Conservation (phyloP, 2,329 filamentous ascomycete species). For the Xylaria arbuscula region DNA sequence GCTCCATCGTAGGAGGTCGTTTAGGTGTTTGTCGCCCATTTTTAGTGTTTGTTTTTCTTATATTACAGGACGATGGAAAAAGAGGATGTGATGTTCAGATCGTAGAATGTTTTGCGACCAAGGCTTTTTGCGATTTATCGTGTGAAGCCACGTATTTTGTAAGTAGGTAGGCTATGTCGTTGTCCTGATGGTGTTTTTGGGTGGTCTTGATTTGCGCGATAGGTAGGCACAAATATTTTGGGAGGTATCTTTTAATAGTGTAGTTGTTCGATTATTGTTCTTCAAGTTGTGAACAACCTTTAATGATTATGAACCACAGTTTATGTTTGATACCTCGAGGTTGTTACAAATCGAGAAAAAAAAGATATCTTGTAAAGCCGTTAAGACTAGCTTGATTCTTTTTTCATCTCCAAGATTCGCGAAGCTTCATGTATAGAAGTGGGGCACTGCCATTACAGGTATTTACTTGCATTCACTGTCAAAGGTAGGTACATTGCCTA, state of each 20-base stretch:
- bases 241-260: not conserved
- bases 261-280: not conserved
- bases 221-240: not conserved
- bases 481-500: not conserved
- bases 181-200: not conserved
- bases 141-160: not conserved
- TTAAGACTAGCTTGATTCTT: slow-evolving; percentile 16
- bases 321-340: not conserved
- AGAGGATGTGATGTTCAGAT: not conserved
- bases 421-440: slow-evolving; percentile 47
- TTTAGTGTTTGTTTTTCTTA: slow-evolving; percentile 4
- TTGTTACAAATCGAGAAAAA: slow-evolving; percentile 7
- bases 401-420: slow-evolving; percentile 47
- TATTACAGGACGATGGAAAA: not conserved
- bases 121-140: not conserved
- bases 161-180: not conserved
- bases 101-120: not conserved
- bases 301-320: not conserved
- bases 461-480: not conserved
- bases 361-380: not conserved
- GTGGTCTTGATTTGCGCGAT: not conserved
- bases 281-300: not conserved
- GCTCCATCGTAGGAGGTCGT: slow-evolving; percentile 83
- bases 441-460: slow-evolving; percentile 20
- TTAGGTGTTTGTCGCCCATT: slow-evolving; percentile 70